Conservation (phyloP, 164 flowering plant genomes). For the Macadamia integrifolia region DNA sequence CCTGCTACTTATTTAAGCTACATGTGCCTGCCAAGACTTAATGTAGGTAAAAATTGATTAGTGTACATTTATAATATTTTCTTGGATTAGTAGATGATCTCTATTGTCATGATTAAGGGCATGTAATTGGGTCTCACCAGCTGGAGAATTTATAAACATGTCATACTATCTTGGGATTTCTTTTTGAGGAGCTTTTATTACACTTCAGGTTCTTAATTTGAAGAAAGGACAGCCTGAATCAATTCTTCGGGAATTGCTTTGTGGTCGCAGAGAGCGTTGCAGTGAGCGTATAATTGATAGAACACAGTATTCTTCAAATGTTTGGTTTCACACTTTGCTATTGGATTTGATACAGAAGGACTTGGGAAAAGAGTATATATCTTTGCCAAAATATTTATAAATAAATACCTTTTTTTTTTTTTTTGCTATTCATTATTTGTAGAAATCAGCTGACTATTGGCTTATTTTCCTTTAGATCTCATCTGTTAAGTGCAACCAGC, state of each 20-base stretch:
- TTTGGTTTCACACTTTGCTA: slow-evolving; percentile 50
- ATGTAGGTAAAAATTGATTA: too few species aligned
- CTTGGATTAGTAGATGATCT: too few species aligned
- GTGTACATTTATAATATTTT: too few species aligned
- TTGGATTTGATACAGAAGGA: slow-evolving; percentile 44
- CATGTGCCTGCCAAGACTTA: too few species aligned
- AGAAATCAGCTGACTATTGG: neutral
- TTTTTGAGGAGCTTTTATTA: neutral
- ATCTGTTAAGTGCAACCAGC: slow-evolving; percentile 17
- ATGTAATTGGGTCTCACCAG: neutral
- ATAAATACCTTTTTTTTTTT: neutral
- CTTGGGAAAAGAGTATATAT: slow-evolving; percentile 47
- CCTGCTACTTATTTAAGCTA: too few species aligned
- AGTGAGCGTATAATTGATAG: too few species aligned
- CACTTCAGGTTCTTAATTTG: slow-evolving; percentile 50
- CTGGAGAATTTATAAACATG: neutral
- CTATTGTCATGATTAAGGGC: neutral
- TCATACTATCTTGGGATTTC: neutral
- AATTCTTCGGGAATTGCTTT: slow-evolving; percentile 51
- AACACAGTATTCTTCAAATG: slow-evolving; percentile 33
- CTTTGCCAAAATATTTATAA: neutral
- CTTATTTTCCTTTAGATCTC: slow-evolving; percentile 30
- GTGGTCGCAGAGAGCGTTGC: slow-evolving; percentile 33
- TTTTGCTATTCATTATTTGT: too few species aligned
- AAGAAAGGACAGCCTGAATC: slow-evolving; percentile 59